These are phyloP conservation scores for Lagenaria siceraria DNA, from an alignment of 306 rosid species.

Conservation along the genomic window DNA sequence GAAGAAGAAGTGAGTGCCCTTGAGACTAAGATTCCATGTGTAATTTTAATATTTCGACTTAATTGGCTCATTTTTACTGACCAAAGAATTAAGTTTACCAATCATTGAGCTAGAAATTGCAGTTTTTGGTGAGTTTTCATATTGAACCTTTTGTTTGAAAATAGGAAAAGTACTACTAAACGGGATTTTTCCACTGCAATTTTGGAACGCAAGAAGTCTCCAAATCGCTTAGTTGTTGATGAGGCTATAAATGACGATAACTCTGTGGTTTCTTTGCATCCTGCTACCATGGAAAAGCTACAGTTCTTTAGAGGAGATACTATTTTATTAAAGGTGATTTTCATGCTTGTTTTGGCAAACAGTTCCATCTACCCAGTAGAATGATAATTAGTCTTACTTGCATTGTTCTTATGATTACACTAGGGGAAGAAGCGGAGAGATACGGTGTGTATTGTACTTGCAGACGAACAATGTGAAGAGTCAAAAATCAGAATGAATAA, in stretches of 20 bases:
- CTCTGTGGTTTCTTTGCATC: conserved; percentile 45
- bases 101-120: neutral
- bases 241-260: conserved; percentile 50
- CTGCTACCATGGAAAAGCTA: conserved; percentile 46
- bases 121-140: neutral
- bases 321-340: conserved; percentile 37
- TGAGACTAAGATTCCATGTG: neutral
- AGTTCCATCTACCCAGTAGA: neutral
- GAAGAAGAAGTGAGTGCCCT: neutral
- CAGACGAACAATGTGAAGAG: conserved; percentile 45
- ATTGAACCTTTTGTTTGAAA: conserved; percentile 1
- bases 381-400: neutral
- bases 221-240: conserved; percentile 50
- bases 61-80: neutral
- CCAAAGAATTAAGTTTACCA: neutral
- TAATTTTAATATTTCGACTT: neutral
- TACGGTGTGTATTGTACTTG: conserved; percentile 50
- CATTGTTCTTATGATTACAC: neutral
- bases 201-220: conserved; percentile 55
- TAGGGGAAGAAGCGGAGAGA: conserved; percentile 57
- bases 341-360: neutral
- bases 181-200: conserved; percentile 50
- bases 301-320: conserved; percentile 46
- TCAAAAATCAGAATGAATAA: conserved; percentile 58
- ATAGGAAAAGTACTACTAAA: conserved; percentile 27